Evolutionary conservation across 2,329 filamentous ascomycete species (phyloP).

Genomic region (Ceratocystis destructans): DNA sequence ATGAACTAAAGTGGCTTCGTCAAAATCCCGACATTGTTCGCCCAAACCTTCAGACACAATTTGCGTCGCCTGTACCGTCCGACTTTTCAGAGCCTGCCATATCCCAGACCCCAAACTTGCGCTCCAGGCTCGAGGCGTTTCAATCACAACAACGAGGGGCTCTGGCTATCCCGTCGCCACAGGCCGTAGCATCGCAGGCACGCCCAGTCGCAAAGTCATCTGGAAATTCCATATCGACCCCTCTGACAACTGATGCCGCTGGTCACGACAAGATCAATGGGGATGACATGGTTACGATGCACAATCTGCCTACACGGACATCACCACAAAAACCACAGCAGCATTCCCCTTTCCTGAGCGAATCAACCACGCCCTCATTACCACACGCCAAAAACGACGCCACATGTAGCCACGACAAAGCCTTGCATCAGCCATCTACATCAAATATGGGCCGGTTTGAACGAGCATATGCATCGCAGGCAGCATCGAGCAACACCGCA

Average conservation of each 20-base stretch:
- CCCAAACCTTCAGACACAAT: conserved; percentile 29
- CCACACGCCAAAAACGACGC: not conserved
- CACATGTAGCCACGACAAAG: not conserved
- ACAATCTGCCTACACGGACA: conserved; percentile 12
- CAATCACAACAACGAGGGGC: conserved; percentile 6
- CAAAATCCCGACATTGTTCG: conserved; percentile 33
- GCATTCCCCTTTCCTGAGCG: not conserved
- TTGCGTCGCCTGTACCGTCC: conserved; percentile 25
- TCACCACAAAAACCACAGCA: conserved; percentile 7
- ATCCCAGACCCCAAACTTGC: conserved; percentile 11
- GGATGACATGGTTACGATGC: conserved; percentile 13
- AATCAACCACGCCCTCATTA: not conserved
- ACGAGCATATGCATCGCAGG: conserved; percentile 16
- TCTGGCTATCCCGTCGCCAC: conserved; percentile 23
- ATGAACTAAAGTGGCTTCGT: conserved; percentile 45
- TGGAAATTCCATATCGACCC: not conserved
- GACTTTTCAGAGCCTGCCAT: conserved; percentile 17
- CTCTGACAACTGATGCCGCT: conserved; percentile 23
- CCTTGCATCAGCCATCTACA: not conserved
- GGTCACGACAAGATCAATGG: conserved; percentile 22
- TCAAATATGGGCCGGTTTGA: conserved; percentile 15
- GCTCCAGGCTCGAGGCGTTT: not conserved
- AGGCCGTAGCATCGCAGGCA: conserved; percentile 22
- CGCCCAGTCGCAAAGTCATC: not conserved
- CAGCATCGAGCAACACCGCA: conserved; percentile 1